These are phyloP conservation scores for Rhinocladiella similis DNA, from an alignment of 2,329 filamentous ascomycete genomes.

Conservation along the genomic window DNA sequence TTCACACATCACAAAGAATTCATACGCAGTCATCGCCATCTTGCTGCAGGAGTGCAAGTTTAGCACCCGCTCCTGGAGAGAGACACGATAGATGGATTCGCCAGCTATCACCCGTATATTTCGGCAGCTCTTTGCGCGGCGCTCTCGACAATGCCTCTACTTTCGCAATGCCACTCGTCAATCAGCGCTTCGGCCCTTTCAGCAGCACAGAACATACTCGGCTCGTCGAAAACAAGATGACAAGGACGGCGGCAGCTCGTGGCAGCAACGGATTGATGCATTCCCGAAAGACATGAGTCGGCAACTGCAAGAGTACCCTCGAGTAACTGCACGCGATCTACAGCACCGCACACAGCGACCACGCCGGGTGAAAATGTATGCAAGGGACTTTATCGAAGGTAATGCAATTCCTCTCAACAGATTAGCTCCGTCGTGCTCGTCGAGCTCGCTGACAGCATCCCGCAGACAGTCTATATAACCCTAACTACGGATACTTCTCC, in stretches of 20 bases:
- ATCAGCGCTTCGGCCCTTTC: slow-evolving; percentile 5
- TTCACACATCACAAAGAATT: too few species aligned
- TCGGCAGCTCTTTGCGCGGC: slow-evolving; percentile 78
- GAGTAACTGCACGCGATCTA: slow-evolving; percentile 80
- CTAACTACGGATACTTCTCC: slow-evolving; percentile 92
- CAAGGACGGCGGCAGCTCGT: slow-evolving; percentile 65
- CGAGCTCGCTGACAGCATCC: too few species aligned
- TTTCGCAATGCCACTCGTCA: slow-evolving; percentile 27
- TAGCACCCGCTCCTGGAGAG: background rate
- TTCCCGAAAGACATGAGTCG: slow-evolving; percentile 74
- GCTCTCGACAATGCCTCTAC: slow-evolving; percentile 60
- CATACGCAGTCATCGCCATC: background rate
- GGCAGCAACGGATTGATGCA: slow-evolving; percentile 80
- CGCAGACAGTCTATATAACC: slow-evolving; percentile 89
- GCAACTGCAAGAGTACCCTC: slow-evolving; percentile 79
- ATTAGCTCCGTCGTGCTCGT: too few species aligned
- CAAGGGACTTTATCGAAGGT: slow-evolving; percentile 97
- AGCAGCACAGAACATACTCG: slow-evolving; percentile 40
- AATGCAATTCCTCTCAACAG: slow-evolving; percentile 22
- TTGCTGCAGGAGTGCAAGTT: too few species aligned
- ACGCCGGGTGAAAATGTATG: slow-evolving; percentile 89
- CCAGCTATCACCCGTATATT: slow-evolving; percentile 76
- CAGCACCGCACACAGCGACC: slow-evolving; percentile 73
- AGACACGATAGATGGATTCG: slow-evolving; percentile 73
- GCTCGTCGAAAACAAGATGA: slow-evolving; percentile 39